Conservation (phyloP, 805 yeast genomes). For the Isabelozyma rhagii region DNA sequence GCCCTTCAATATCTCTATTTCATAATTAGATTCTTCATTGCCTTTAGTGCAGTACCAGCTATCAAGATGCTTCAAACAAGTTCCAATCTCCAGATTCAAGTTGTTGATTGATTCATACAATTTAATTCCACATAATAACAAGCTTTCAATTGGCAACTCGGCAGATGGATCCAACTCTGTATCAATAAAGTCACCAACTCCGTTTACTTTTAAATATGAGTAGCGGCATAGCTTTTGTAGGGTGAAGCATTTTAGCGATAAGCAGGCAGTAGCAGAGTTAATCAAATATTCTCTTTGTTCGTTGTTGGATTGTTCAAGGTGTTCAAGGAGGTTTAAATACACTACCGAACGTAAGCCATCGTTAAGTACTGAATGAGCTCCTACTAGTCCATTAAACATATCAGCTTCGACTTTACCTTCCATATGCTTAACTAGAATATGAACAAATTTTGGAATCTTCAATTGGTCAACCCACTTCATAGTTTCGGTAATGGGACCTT, state of each 20-base stretch:
- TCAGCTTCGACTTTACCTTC: not conserved
- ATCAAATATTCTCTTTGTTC: not conserved
- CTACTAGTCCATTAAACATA: not conserved
- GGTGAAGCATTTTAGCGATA: not conserved
- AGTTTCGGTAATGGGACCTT: not conserved
- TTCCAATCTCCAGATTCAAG: slow-evolving; percentile 3
- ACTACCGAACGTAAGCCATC: not conserved
- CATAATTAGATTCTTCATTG: not conserved
- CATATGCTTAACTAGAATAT: not conserved
- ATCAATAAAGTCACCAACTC: not conserved
- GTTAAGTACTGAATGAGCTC: not conserved
- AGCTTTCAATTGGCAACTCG: not conserved
- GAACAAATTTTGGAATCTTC: not conserved
- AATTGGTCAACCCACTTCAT: not conserved
- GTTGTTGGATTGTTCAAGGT: not conserved
- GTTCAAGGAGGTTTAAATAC: not conserved
- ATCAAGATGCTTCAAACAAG: slow-evolving; percentile 3
- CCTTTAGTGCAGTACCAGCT: not conserved
- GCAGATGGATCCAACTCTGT: not conserved
- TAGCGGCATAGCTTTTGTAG: not conserved
- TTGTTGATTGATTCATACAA: not conserved
- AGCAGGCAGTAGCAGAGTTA: not conserved
- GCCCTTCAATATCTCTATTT: slow-evolving; percentile 2
- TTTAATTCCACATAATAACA: not conserved
- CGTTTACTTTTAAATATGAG: not conserved